A percentile compares a stretch with the other conserved stretches of the same genome.
Conservation (phyloP, 1,284 basidiomycete species). For the Megacollybia platyphylla region DNA sequence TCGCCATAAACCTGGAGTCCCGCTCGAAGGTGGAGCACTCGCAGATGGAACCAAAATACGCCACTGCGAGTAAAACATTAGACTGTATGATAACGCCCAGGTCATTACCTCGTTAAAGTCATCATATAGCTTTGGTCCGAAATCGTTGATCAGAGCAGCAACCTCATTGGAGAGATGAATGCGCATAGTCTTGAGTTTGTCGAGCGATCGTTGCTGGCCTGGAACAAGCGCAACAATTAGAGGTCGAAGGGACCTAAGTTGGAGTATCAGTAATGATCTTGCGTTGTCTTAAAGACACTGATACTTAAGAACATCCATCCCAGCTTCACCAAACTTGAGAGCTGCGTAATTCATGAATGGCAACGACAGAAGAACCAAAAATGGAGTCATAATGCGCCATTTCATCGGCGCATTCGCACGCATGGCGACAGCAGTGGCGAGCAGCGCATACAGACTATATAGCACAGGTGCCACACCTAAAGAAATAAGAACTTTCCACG, state of each 20-base stretch:
- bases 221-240: constrained; percentile 86
- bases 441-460: constrained; percentile 74
- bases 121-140: constrained; percentile 79
- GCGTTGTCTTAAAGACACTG: constrained; percentile 7
- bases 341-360: constrained; percentile 92
- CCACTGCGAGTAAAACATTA: constrained; percentile 28
- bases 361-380: constrained; percentile 65
- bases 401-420: constrained; percentile 51
- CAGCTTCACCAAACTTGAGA: constrained; percentile 97
- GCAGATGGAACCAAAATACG: constrained; percentile 78
- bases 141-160: constrained; percentile 80
- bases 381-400: constrained; percentile 71
- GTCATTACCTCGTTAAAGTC: constrained; percentile 70
- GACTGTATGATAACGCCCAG: constrained; percentile 11
- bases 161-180: constrained; percentile 79
- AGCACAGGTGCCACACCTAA: constrained; percentile 83
- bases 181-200: constrained; percentile 73
- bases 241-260: constrained; percentile 74
- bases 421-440: constrained; percentile 71
- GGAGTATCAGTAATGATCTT: constrained; percentile 5
- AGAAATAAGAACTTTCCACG: constrained; percentile 97
- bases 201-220: constrained; percentile 79
- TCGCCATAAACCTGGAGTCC: constrained; percentile 57
- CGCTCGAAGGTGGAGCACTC: constrained; percentile 66
- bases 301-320: constrained; percentile 96